A percentile compares a stretch with the other conserved stretches of the same genome.
Evolutionary conservation across 2,329 filamentous ascomycete species (phyloP).

Genomic region (Chaetothyriales sp.): DNA sequence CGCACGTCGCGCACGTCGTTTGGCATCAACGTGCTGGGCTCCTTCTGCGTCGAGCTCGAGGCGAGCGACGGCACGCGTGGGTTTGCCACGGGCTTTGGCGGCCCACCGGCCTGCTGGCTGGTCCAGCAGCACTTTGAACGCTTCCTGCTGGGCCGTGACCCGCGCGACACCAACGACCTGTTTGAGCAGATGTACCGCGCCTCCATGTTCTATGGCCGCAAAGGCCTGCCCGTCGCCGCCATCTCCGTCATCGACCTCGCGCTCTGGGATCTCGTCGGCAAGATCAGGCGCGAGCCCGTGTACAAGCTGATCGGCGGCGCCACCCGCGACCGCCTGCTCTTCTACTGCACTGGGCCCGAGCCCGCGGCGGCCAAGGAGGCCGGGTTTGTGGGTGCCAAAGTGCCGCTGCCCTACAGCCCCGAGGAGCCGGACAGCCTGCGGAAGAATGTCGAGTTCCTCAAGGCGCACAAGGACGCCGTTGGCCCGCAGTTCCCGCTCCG

Average conservation of each 20-base stretch:
- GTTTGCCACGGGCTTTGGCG: slow-evolving; percentile 86
- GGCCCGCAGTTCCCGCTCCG: slow-evolving; percentile 84
- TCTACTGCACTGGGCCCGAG: slow-evolving; percentile 89
- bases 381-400: slow-evolving; percentile 84
- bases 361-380: slow-evolving; percentile 64
- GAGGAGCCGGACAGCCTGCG: slow-evolving; percentile 67
- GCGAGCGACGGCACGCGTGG: slow-evolving; percentile 82
- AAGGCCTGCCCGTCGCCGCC: slow-evolving; percentile 75
- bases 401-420: slow-evolving; percentile 76
- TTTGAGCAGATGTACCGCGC: slow-evolving; percentile 95
- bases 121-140: slow-evolving; percentile 86
- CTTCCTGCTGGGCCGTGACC: slow-evolving; percentile 78
- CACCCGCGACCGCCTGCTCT: slow-evolving; percentile 62
- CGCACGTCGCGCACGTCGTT: slow-evolving; percentile 75
- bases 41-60: slow-evolving; percentile 81
- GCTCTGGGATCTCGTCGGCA: slow-evolving; percentile 81
- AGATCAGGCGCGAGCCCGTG: slow-evolving; percentile 80
- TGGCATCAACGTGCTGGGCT: slow-evolving; percentile 90
- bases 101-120: slow-evolving; percentile 85
- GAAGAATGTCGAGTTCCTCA: slow-evolving; percentile 82
- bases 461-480: slow-evolving; percentile 67
- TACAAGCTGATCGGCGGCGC: slow-evolving; percentile 88
- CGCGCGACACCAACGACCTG: slow-evolving; percentile 75
- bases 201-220: slow-evolving; percentile 93
- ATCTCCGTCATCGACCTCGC: slow-evolving; percentile 92